A percentile compares a stretch with the other conserved stretches of the same genome.
Conservation (phyloP, 495 filamentous ascomycete genomes). For the Hyaloscypha finlandica region DNA sequence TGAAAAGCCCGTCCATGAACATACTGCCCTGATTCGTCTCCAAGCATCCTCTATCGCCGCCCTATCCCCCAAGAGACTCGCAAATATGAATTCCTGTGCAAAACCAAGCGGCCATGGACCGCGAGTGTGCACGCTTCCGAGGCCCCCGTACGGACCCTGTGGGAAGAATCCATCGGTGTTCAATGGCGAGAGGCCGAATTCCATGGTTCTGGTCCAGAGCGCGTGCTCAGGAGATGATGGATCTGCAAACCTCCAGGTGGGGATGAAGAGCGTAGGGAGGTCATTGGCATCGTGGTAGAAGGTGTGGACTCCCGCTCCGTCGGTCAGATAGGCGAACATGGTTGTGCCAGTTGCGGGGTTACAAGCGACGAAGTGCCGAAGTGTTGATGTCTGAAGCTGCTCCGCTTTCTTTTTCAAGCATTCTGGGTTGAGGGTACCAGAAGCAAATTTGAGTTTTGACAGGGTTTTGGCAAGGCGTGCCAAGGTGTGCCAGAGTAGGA, state of each 20-base stretch:
- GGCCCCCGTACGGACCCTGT: conserved; percentile 16
- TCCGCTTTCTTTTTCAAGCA: neutral
- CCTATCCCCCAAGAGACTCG: neutral
- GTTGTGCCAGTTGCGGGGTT: neutral
- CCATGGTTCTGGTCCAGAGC: conserved; percentile 20
- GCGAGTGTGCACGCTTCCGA: conserved; percentile 23
- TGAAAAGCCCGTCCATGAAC: conserved; percentile 23
- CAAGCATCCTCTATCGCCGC: conserved; percentile 4
- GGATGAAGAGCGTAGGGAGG: conserved; percentile 21
- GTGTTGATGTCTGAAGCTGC: neutral
- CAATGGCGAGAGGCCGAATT: conserved; percentile 13
- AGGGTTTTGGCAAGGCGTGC: neutral
- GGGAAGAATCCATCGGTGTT: conserved; percentile 19
- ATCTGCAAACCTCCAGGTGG: conserved; percentile 9
- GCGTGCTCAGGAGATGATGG: neutral
- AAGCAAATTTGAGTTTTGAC: neutral
- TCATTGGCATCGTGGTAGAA: conserved; percentile 29
- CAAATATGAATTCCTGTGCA: conserved; percentile 22
- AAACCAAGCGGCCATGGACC: conserved; percentile 26
- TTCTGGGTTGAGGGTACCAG: neutral
- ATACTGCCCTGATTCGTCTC: conserved; percentile 18
- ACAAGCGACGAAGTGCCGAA: conserved; percentile 5
- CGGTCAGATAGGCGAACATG: conserved; percentile 18
- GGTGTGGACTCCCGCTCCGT: conserved; percentile 15
- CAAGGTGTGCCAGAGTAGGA: conserved; percentile 22